A percentile compares a stretch with the other conserved stretches of the same genome.
These are phyloP conservation scores for Rhodotorula toruloides DNA, from an alignment of 768 basidiomycete genomes.

Conservation along the genomic window DNA sequence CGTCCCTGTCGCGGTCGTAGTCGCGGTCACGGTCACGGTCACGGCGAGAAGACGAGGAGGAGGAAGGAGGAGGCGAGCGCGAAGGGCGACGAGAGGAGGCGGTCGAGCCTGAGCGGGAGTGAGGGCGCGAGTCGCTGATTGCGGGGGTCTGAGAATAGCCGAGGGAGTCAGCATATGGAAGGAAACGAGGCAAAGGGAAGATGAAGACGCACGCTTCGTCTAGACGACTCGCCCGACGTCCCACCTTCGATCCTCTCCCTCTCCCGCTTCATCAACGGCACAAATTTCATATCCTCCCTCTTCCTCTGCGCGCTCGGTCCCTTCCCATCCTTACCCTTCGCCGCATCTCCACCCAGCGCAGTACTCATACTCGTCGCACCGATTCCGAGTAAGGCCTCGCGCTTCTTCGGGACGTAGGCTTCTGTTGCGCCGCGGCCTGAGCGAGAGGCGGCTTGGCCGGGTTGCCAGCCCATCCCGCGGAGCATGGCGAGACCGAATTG, in stretches of 20 bases:
- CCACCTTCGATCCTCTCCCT: conserved; percentile 39
- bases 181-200: too few species aligned
- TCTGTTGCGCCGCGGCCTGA: conserved; percentile 61
- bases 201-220: conserved; percentile 4
- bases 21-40: conserved; percentile 46
- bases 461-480: conserved; percentile 95
- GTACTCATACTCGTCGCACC: conserved; percentile 73
- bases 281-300: conserved; percentile 65
- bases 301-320: conserved; percentile 46
- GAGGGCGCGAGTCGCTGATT: conserved; percentile 46
- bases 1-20: conserved; percentile 14
- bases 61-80: background rate
- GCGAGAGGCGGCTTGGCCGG: conserved; percentile 65
- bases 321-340: conserved; percentile 43
- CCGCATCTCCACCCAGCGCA: conserved; percentile 37
- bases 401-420: conserved; percentile 72
- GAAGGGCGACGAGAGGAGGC: conserved; percentile 32
- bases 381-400: conserved; percentile 83
- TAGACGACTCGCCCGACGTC: background rate
- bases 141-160: conserved; percentile 48
- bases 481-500: conserved; percentile 89
- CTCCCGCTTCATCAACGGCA: conserved; percentile 74
- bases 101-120: conserved; percentile 51
- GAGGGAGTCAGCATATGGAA: conserved; percentile 16
- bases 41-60: too few species aligned